phyloP scores from a whole-genome alignment of 164 flowering plant species.

The Houttuynia cordata region DNA sequence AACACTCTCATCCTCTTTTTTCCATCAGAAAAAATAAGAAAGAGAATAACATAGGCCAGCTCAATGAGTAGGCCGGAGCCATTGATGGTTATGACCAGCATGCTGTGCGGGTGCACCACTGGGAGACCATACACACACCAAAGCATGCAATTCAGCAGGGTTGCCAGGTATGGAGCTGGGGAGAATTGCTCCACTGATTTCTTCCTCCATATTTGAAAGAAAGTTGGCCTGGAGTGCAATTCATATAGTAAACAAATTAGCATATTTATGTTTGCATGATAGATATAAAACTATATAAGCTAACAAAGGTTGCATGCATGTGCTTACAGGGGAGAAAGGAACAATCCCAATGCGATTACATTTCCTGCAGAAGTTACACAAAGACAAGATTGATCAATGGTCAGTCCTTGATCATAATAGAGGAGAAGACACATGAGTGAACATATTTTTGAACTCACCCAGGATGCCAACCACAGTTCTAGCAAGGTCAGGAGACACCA shows the following conservation, averaged over 20 bases:
- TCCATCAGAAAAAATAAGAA: slow-evolving; percentile 30
- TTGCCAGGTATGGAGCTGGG: slow-evolving; percentile 57
- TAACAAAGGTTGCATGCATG: not conserved
- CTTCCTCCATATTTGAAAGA: slow-evolving; percentile 60
- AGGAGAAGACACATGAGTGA: not conserved
- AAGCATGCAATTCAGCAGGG: slow-evolving; percentile 60
- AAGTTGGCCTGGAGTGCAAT: slow-evolving; percentile 57
- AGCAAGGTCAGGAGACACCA: slow-evolving; percentile 34
- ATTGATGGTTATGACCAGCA: slow-evolving; percentile 51
- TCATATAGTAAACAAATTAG: not conserved
- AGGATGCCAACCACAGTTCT: slow-evolving; percentile 40
- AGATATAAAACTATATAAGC: too few relatives aligned
- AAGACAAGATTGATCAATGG: not conserved
- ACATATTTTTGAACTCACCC: slow-evolving; percentile 19
- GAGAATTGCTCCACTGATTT: slow-evolving; percentile 73
- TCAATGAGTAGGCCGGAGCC: slow-evolving; percentile 54
- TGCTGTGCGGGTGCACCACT: slow-evolving; percentile 54
- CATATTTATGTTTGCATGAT: too few relatives aligned
- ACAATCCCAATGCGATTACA: slow-evolving; percentile 38
- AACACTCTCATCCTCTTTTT: slow-evolving; percentile 29
- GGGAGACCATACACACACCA: slow-evolving; percentile 82
- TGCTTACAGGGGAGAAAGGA: slow-evolving; percentile 53
- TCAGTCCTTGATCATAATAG: too few relatives aligned
- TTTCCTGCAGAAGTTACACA: slow-evolving; percentile 51
- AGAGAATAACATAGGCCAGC: slow-evolving; percentile 37